Base-by-base conservation (phyloP, 2,329 filamentous ascomycete genomes). In the Aspergillus sp. region DNA sequence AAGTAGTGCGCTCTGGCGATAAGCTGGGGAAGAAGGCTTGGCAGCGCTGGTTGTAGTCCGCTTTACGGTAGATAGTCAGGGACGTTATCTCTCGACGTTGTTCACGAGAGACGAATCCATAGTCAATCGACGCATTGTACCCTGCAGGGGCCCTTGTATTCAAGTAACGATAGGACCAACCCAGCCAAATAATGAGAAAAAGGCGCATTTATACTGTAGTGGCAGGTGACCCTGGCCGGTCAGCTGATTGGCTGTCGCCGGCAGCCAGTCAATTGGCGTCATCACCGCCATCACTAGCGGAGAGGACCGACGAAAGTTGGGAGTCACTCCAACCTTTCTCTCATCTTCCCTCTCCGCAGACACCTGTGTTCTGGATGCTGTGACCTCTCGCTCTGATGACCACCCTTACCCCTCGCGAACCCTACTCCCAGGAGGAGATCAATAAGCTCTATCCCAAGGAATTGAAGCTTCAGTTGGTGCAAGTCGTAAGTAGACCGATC, bases 391-490 rank as follows among this genome's bases (percentile, higher is more conserved):
- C 43, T 43, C 17, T 58, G 28, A 98, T 98, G 94, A 91, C 93
- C 13, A 89, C 89, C 46, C 84, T 96, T 49, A 79, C 84, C 49
- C 91, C 91, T 53, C 87, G 92, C 60, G 81, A 85, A 60, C 87
- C 91, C 0, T 98, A 98, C 80, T 88, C 89, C 49, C 81, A 88
- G 67, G 89, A 91, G 62, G 93, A 98, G 84, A 86, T 98, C 54
- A 82, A 85, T 48, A 82, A 83, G 71, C 88, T 98, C 62, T 99
- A 97, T 80, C 95, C 95, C 1, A 79, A 87, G 59, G 82, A 85
- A 49, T 83, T 99, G 62, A 85, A 94, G 75, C 87, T 99, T 41
- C 91, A 95, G 75, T 87, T 95, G 63, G 95, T 98, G 54, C 95
- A 99, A 80, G 84, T 98, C 70, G 84, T 89, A 74, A 72, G 84